Percentiles rank a stretch among this genome's conserved stretches.
Evolutionary conservation across 2,329 filamentous ascomycete genomes (phyloP).

Genomic region (Trichophyton verrucosum): DNA sequence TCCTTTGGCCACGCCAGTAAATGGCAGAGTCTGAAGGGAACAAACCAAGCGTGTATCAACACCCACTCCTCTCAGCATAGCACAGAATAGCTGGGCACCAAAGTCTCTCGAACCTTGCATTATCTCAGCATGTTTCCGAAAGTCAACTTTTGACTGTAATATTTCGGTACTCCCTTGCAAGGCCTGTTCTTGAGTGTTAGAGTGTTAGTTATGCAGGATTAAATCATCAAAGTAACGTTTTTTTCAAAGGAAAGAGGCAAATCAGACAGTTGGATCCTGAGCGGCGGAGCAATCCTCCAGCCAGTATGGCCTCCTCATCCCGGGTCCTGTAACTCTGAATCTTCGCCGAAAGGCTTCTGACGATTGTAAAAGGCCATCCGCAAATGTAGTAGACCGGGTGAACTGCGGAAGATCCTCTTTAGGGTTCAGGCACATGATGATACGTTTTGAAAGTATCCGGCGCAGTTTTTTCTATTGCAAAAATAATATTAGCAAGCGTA

Average conservation of each 20-base stretch:
- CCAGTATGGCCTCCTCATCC: slow-evolving; percentile 62
- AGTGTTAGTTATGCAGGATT: not conserved
- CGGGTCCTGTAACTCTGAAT: slow-evolving; percentile 60
- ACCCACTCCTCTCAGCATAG: slow-evolving; percentile 68
- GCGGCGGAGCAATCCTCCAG: slow-evolving; percentile 52
- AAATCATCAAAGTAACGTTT: not conserved
- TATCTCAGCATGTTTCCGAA: slow-evolving; percentile 54
- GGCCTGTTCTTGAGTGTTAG: slow-evolving; percentile 6
- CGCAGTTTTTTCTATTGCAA: slow-evolving; percentile 38
- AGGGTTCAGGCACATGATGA: slow-evolving; percentile 56
- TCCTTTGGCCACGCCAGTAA: slow-evolving; percentile 40
- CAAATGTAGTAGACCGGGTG: slow-evolving; percentile 60
- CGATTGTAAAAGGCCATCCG: slow-evolving; percentile 62
- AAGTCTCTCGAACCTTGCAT: slow-evolving; percentile 76
- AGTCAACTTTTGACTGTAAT: slow-evolving; percentile 58
- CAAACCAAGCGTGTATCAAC: slow-evolving; percentile 75
- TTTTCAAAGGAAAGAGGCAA: slow-evolving; percentile 9
- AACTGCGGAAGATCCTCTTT: slow-evolving; percentile 58
- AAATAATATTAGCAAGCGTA: not conserved
- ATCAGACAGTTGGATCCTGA: slow-evolving; percentile 37
- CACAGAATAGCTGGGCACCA: slow-evolving; percentile 82
- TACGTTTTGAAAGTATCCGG: slow-evolving; percentile 53
- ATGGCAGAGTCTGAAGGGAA: slow-evolving; percentile 73
- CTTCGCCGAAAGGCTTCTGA: slow-evolving; percentile 54
- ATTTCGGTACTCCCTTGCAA: slow-evolving; percentile 49